Evolutionary conservation across 2,329 filamentous ascomycete species (phyloP).

Genomic region (Talaromyces sp.): DNA sequence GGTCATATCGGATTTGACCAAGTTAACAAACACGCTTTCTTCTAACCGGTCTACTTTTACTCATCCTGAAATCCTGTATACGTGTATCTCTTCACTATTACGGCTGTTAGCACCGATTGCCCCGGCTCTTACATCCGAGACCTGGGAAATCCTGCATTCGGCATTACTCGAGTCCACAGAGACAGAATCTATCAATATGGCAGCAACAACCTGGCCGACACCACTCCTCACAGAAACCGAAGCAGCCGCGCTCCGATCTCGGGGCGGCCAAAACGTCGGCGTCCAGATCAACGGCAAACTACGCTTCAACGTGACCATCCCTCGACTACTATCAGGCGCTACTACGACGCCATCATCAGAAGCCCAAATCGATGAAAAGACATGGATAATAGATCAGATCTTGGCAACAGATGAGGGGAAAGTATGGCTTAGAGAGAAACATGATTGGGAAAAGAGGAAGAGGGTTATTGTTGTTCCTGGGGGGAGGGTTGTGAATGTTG

Average conservation of each 20-base stretch:
- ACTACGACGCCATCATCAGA: constrained; percentile 25
- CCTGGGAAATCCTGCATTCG: constrained; percentile 59
- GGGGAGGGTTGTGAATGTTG: constrained; percentile 70
- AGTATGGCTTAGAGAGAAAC: constrained; percentile 49
- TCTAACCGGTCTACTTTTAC: constrained; percentile 38
- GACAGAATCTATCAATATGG: constrained; percentile 33
- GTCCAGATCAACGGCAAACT: constrained; percentile 79
- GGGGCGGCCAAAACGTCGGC: constrained; percentile 49
- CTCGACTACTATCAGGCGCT: constrained; percentile 39
- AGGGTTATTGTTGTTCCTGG: constrained; percentile 62
- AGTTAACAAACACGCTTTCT: constrained; percentile 65
- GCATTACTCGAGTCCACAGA: constrained; percentile 17
- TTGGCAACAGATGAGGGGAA: constrained; percentile 57
- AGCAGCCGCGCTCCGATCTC: constrained; percentile 46
- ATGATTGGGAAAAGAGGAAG: constrained; percentile 51
- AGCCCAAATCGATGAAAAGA: constrained; percentile 39
- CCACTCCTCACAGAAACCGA: constrained; percentile 34
- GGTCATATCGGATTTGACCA: constrained; percentile 75
- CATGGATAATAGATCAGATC: constrained; percentile 60
- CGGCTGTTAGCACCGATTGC: constrained; percentile 73
- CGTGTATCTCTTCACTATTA: constrained; percentile 55
- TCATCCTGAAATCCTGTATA: constrained; percentile 32
- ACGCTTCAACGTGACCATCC: constrained; percentile 62
- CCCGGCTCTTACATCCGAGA: constrained; percentile 76
- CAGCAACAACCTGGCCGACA: constrained; percentile 54